Evolutionary conservation across 306 rosid species (phyloP).

Genomic region (Geum urbanum): DNA sequence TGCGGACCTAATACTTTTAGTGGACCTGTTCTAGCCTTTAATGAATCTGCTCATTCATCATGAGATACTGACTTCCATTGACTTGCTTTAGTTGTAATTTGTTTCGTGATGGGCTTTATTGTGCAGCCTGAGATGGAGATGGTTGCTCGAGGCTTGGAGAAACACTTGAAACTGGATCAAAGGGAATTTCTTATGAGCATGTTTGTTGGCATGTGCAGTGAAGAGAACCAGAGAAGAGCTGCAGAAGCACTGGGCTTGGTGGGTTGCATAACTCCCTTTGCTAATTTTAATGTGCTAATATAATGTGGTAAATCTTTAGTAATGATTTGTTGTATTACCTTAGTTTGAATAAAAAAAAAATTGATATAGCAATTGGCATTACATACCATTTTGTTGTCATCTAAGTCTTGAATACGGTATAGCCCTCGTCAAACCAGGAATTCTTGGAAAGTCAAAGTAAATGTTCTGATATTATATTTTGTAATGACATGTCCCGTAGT

Average conservation of each 20-base stretch:
- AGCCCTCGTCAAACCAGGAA: neutral
- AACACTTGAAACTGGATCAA: constrained; percentile 70
- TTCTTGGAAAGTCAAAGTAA: too few species aligned
- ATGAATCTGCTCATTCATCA: neutral
- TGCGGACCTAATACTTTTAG: neutral
- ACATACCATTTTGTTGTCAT: neutral
- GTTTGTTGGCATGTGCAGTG: constrained; percentile 55
- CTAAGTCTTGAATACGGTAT: neutral
- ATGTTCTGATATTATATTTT: neutral
- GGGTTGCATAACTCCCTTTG: constrained; percentile 4
- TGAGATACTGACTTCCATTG: neutral
- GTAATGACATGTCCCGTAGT: neutral
- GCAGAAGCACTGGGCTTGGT: constrained; percentile 93
- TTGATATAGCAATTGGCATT: neutral
- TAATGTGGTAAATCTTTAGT: neutral
- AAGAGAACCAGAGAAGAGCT: constrained; percentile 52
- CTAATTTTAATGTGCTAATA: neutral
- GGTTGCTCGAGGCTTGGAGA: constrained; percentile 80
- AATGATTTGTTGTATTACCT: neutral
- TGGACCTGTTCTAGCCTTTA: neutral
- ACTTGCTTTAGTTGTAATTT: constrained; percentile 2
- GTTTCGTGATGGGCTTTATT: constrained; percentile 3
- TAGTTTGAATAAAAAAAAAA: neutral
- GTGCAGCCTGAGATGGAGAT: constrained; percentile 95
- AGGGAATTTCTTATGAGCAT: constrained; percentile 64